These are phyloP conservation scores for Globomyces sp. DNA, from an alignment of 371 early-diverging fungal species.

Conservation along the genomic window DNA sequence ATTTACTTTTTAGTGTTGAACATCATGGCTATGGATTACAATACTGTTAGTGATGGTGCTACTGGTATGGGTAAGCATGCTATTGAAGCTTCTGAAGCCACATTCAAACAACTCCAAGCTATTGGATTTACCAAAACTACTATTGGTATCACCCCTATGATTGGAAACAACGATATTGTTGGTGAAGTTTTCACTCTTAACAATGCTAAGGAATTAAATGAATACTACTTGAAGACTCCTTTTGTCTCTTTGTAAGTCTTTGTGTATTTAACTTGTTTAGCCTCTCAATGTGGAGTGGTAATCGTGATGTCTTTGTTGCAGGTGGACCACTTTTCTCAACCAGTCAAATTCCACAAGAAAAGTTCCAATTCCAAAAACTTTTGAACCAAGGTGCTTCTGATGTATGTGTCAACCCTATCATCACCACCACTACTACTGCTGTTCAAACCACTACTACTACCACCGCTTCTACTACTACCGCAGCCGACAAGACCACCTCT, in stretches of 20 bases:
- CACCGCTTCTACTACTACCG: no score
- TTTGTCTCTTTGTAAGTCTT: slow-evolving; percentile 10
- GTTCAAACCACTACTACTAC: no score
- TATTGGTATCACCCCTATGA: slow-evolving; percentile 42
- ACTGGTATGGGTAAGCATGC: slow-evolving; percentile 13
- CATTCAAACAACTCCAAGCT: slow-evolving; percentile 17
- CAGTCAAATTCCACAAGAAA: neutral
- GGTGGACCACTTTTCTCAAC: slow-evolving; percentile 20
- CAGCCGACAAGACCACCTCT: no score
- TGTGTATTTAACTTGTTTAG: slow-evolving; percentile 25
- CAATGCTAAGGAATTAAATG: slow-evolving; percentile 24
- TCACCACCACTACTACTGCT: no score
- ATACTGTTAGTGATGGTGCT: neutral
- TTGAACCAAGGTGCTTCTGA: neutral
- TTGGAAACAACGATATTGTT: slow-evolving; percentile 39
- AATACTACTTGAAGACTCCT: no score
- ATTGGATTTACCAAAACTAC: slow-evolving; percentile 22
- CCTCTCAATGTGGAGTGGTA: slow-evolving; percentile 32
- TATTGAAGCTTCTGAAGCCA: slow-evolving; percentile 27
- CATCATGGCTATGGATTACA: slow-evolving; percentile 28
- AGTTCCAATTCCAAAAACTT: neutral
- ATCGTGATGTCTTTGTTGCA: slow-evolving; percentile 26
- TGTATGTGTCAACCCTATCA: no score
- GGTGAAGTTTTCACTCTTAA: slow-evolving; percentile 34
- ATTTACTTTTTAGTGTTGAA: slow-evolving; percentile 10